Conservation (phyloP, 257 asterid species). For the Salvia hispanica region DNA sequence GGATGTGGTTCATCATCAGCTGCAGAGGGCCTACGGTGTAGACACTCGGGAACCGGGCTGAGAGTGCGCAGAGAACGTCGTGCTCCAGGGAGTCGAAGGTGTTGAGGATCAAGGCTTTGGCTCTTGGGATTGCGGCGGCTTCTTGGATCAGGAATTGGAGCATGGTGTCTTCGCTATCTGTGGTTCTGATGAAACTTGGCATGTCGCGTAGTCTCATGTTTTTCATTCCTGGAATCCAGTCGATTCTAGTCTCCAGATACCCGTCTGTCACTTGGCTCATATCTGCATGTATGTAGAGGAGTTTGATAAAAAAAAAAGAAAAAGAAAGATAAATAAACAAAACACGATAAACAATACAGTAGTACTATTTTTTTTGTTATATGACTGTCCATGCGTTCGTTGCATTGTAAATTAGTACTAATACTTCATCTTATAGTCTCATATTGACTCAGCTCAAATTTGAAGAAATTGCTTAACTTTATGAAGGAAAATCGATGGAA, state of each 20-base stretch:
- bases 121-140: constrained; percentile 29
- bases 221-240: constrained; percentile 53
- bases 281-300: constrained; percentile 27
- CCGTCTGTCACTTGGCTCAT: constrained; percentile 47
- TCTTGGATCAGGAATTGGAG: constrained; percentile 45
- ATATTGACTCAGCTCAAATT: too few species aligned
- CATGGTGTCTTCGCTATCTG: constrained; percentile 40
- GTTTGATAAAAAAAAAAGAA: too few species aligned
- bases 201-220: constrained; percentile 45
- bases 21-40: constrained; percentile 52
- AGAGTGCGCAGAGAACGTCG: constrained; percentile 36
- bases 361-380: too few species aligned
- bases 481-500: too few species aligned
- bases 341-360: too few species aligned
- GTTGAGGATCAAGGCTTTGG: constrained; percentile 49
- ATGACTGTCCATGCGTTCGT: too few species aligned
- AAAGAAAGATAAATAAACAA: too few species aligned
- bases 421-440: too few species aligned
- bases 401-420: too few species aligned
- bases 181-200: constrained; percentile 59
- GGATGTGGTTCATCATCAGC: constrained; percentile 36
- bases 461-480: too few species aligned
- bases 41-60: constrained; percentile 34
- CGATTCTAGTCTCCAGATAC: constrained; percentile 37
- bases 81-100: constrained; percentile 50